Percentiles rank a stretch among this genome's conserved stretches.
These are phyloP conservation scores for Penicillium lividum DNA, from an alignment of 495 filamentous ascomycete genomes.

Conservation along the genomic window DNA sequence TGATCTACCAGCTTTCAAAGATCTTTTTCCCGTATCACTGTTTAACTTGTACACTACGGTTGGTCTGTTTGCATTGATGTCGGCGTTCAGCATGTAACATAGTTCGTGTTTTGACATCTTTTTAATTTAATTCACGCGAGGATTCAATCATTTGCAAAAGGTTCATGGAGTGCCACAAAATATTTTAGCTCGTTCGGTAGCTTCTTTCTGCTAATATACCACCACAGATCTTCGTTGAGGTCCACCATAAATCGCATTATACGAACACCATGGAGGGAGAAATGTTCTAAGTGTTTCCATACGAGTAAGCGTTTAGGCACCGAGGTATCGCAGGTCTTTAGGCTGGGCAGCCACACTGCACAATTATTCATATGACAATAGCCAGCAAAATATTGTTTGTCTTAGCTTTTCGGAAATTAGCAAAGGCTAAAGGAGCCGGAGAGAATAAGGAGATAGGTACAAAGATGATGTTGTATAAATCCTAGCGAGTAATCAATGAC, in stretches of 20 bases:
- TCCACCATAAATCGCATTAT: conserved; percentile 12
- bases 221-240: background rate
- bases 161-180: conserved; percentile 5
- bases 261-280: conserved; percentile 6
- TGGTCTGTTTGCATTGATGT: background rate
- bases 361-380: background rate
- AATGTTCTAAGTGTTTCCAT: conserved; percentile 7
- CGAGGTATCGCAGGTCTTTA: no score
- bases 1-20: background rate
- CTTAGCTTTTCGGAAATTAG: no score
- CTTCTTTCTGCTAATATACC: background rate
- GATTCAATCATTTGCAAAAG: conserved; percentile 1
- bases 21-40: background rate
- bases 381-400: no score
- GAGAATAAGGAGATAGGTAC: no score
- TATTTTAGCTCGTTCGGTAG: background rate
- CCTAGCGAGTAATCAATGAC: background rate
- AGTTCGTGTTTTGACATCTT: background rate
- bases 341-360: no score
- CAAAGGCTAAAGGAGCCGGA: no score
- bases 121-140: background rate
- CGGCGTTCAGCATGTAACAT: background rate
- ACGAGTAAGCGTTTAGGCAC: background rate
- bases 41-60: background rate
- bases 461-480: no score